Conservation (phyloP, 768 basidiomycete species). For the Lactifluus rugatus region DNA sequence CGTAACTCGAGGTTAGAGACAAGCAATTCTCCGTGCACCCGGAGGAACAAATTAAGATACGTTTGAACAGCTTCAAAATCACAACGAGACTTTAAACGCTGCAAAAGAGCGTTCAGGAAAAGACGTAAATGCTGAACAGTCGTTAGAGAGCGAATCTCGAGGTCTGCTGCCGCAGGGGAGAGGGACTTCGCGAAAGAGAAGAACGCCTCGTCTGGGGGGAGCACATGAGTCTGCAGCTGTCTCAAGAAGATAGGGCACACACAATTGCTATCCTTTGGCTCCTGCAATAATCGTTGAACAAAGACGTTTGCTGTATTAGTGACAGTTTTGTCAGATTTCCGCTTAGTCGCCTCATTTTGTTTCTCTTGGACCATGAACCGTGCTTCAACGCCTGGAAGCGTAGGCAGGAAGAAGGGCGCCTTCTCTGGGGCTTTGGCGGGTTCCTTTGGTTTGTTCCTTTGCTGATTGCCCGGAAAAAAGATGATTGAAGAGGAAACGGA, state of each 20-base stretch:
- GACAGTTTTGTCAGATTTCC: constrained; percentile 43
- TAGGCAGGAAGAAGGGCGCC: constrained; percentile 96
- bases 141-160: constrained; percentile 76
- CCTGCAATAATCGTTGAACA: constrained; percentile 47
- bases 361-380: constrained; percentile 58
- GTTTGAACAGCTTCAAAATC: constrained; percentile 97
- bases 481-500: neutral
- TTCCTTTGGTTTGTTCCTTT: constrained; percentile 95
- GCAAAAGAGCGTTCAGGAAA: constrained; percentile 68
- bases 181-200: constrained; percentile 79
- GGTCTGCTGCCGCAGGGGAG: constrained; percentile 83
- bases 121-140: constrained; percentile 49
- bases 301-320: constrained; percentile 59
- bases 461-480: constrained; percentile 35
- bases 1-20: constrained; percentile 60
- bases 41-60: constrained; percentile 73
- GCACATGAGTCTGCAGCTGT: constrained; percentile 2
- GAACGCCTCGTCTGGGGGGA: constrained; percentile 62
- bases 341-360: constrained; percentile 35
- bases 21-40: constrained; percentile 74
- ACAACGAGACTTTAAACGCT: constrained; percentile 62
- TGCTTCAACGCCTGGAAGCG: constrained; percentile 76
- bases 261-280: constrained; percentile 59
- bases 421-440: constrained; percentile 91
- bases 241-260: constrained; percentile 27